Evolutionary conservation across 164 flowering plant species (phyloP), one percentile per base, ranked within the genome.

Genomic region (Paratinospora sagittata): DNA sequence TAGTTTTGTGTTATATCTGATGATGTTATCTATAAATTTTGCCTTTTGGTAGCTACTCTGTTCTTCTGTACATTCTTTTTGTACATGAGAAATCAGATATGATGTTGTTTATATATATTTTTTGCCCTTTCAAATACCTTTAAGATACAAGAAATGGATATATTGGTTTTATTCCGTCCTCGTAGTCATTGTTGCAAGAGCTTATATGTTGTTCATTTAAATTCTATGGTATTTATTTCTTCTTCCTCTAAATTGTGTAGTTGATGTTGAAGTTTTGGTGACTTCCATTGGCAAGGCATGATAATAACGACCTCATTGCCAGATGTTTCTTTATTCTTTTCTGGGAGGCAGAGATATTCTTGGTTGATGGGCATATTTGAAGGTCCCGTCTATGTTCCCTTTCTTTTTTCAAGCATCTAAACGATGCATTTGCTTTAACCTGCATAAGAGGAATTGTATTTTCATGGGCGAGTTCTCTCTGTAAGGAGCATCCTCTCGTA

Each of bases 51-150:
- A 27, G 27, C 37, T 26, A 8, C 27, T 30, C 66, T 71, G 68
- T 65, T 60, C 65, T 67, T 58, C 26, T 67, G 66, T 67, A 66
- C 62, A 58, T 58, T 66, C 21, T 66, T 60, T 39, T 6, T n/a
- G 60, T 71, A 70, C 66, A 26, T 62, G 66, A 41, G 64, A 70
- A 24, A 30, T 14, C 63, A 55, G 43, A 69, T 30, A 19, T 63
- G 37, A 13, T n/a, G n/a, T n/a, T 17, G n/a, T 36, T 41, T 60
- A 27, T 36, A 60, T 65, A 27, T 4, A 11, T 26, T 61, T 17
- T 61, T 61, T 27, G 14, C 27, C 10, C 10, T 16, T 61, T 52
- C 8, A 52, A 24, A 61, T 61, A 24, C 33, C 7, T 61, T 61
- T 8, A 21, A 61, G 33, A 27, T 23, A 8, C 63, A 26, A 52